Evolutionary conservation across 306 rosid species (phyloP), one percentile per base, ranked within the genome.

Genomic region (Sicyos edulis): DNA sequence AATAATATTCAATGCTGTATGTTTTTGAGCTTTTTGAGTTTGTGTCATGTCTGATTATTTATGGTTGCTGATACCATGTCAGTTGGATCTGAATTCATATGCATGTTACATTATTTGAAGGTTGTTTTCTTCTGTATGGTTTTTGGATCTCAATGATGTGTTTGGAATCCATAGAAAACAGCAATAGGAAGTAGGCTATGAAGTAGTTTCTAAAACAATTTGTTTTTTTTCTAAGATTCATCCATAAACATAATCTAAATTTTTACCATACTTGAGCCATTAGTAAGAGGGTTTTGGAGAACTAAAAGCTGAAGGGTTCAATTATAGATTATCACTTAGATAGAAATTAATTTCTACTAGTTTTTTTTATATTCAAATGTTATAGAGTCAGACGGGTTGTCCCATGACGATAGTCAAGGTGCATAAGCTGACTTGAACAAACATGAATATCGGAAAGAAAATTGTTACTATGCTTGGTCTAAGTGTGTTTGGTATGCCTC

Each of bases 1-100:
- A 45, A 45, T 67, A 47, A 20, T 50, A 24, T 50, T 22, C 54
- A 69, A 69, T 69, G 19, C 13, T 22, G 73, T 69, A 69, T 7
- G 73, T 15, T 24, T 21, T 50, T 50, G 4, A 68, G 7, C 40
- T 68, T 21, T 14, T 61, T 61, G 68, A 16, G 49, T 61, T 32
- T 61, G 11, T 61, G 68, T 61, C 68, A 34, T 32, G 19, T 61
- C 22, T 22, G 58, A 50, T 44, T 24, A 49, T 16, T 68, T 13
- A 4, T 24, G 37, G 5, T 24, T 14, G 45, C 16, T 24, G 58
- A 50, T 50, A 22, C 58, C 58, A 11, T 50, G 45, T 69, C 24
- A 26, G 59, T 22, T 69, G 44, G 57, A 22, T 50, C 45, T 22
- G 44, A 50, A 49, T 49, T 22, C 55, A 49, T 69, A 8, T 69